Evolutionary conservation across 2,329 filamentous ascomycete genomes (phyloP).

Genomic region (Diaporthe sp.): DNA sequence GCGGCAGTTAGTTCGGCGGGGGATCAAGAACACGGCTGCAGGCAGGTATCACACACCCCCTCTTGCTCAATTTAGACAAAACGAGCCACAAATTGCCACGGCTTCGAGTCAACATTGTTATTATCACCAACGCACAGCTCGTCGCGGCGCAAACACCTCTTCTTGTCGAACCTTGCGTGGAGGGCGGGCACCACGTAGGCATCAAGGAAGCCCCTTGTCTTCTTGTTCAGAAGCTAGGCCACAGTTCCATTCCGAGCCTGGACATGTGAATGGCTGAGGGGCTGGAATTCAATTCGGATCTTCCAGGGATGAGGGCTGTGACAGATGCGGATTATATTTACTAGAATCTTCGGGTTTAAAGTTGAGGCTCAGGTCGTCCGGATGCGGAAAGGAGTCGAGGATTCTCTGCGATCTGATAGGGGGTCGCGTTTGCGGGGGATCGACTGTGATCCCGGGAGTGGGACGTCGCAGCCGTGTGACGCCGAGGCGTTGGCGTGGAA

Average conservation of each 20-base stretch:
- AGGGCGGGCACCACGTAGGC: background rate
- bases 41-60: background rate
- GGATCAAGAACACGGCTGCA: background rate
- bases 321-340: background rate
- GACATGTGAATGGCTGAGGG: conserved; percentile 21
- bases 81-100: background rate
- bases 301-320: conserved; percentile 12
- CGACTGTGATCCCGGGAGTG: background rate
- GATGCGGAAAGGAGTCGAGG: background rate
- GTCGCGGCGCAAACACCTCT: background rate
- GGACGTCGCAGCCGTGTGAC: conserved; percentile 20
- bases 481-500: conserved; percentile 6
- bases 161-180: background rate
- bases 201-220: background rate
- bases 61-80: conserved; percentile 12
- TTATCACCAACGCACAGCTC: background rate
- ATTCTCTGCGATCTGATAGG: conserved; percentile 5
- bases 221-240: background rate
- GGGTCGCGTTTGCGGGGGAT: conserved; percentile 8
- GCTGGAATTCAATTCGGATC: background rate
- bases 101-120: background rate
- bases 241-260: conserved; percentile 6
- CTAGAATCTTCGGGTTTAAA: background rate
- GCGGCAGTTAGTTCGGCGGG: conserved; percentile 12
- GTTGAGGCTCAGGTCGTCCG: conserved; percentile 13